Percentiles rank a stretch among this genome's conserved stretches.
Conservation (phyloP, 1,139 yeast species). For the Magnusiomyces magnusii region DNA sequence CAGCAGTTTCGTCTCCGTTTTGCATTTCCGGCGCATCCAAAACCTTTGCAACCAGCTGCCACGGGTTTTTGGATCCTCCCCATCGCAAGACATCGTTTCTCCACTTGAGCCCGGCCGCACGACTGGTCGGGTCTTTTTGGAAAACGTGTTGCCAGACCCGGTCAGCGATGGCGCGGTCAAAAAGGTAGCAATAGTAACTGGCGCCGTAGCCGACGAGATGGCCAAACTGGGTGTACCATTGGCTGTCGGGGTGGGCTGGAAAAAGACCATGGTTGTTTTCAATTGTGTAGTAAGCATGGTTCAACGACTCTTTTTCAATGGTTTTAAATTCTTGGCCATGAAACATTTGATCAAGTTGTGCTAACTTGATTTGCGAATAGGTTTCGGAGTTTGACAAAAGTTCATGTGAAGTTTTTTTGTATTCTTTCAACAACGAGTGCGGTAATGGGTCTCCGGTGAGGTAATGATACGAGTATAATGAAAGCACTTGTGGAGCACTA, state of each 20-base stretch:
- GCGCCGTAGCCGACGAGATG: constrained; percentile 94
- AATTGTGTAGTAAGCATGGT: constrained; percentile 50
- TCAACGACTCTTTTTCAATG: constrained; percentile 28
- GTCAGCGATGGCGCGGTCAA: constrained; percentile 90
- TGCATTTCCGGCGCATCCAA: constrained; percentile 53
- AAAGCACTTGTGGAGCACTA: constrained; percentile 66
- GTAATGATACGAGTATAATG: constrained; percentile 67
- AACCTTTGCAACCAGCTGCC: constrained; percentile 79
- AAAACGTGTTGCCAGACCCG: constrained; percentile 76
- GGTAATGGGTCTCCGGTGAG: constrained; percentile 60
- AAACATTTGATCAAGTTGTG: constrained; percentile 73
- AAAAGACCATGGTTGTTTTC: constrained; percentile 43
- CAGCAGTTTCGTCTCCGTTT: constrained; percentile 65
- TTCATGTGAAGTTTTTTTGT: constrained; percentile 42
- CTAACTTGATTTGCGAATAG: constrained; percentile 84
- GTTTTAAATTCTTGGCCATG: constrained; percentile 37
- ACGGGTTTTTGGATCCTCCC: constrained; percentile 94
- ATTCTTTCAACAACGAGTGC: constrained; percentile 15
- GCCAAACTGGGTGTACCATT: constrained; percentile 94
- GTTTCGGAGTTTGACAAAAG: constrained; percentile 65
- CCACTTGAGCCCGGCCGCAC: constrained; percentile 68
- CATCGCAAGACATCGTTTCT: constrained; percentile 65
- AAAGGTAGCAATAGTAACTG: constrained; percentile 81
- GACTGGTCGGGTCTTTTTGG: constrained; percentile 50
- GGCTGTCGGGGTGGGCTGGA: constrained; percentile 41